Percentiles rank a stretch among this genome's conserved stretches.
These are phyloP conservation scores for Coemansia sp. DNA, from an alignment of 192 early-diverging fungal genomes.

Conservation along the genomic window DNA sequence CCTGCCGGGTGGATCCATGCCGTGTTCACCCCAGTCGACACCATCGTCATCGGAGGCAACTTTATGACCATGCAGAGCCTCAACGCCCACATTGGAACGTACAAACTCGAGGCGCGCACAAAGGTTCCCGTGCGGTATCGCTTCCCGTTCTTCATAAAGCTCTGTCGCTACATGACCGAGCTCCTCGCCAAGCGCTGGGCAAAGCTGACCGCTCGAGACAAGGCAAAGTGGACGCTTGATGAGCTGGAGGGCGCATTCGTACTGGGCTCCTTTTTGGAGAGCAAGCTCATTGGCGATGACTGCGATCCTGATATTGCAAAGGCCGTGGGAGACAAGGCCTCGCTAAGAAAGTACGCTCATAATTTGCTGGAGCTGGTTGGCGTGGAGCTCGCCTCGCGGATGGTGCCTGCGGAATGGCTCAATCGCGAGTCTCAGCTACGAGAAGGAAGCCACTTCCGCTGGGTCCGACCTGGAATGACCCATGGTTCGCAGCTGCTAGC, in stretches of 20 bases:
- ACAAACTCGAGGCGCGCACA: conserved; percentile 76
- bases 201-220: conserved; percentile 28
- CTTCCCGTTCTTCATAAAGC: conserved; percentile 80
- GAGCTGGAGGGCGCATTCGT: conserved; percentile 61
- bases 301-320: conserved; percentile 25
- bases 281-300: conserved; percentile 18
- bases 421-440: conserved; percentile 50
- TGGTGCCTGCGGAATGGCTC: conserved; percentile 47
- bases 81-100: conserved; percentile 70
- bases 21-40: conserved; percentile 82
- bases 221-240: conserved; percentile 25
- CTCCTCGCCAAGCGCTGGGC: conserved; percentile 58
- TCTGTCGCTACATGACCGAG: conserved; percentile 80
- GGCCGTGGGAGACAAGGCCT: conserved; percentile 33
- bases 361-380: conserved; percentile 28
- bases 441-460: conserved; percentile 49
- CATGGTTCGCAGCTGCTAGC: conserved; percentile 47
- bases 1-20: conserved; percentile 98
- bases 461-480: conserved; percentile 46
- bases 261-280: conserved; percentile 53
- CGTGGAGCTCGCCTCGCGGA: conserved; percentile 30
- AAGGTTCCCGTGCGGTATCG: conserved; percentile 78
- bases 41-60: conserved; percentile 92
- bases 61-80: conserved; percentile 74
- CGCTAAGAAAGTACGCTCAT: conserved; percentile 16